A percentile compares a stretch with the other conserved stretches of the same genome.
These are phyloP conservation scores for Fusarium bulbicola DNA, from an alignment of 2,329 filamentous ascomycete species.

Conservation along the genomic window DNA sequence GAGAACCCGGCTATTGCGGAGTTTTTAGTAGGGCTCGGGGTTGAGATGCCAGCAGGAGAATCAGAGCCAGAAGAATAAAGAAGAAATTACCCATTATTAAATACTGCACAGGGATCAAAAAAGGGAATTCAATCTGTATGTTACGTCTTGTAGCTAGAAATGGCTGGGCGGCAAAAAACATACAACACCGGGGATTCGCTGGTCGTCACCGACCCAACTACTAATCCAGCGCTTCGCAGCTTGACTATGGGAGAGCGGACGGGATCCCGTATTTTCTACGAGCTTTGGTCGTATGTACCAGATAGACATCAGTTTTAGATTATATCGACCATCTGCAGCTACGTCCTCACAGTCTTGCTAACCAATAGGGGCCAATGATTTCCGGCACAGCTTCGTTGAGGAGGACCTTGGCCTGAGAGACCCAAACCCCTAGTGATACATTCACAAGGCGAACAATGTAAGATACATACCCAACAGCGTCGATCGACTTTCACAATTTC, in stretches of 20 bases:
- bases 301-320: fast-evolving
- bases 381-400: background rate
- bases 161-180: background rate
- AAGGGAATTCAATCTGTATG: fast-evolving
- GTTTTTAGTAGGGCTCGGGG: background rate
- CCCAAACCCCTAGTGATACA: background rate
- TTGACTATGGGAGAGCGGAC: background rate
- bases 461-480: background rate
- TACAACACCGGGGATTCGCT: background rate
- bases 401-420: background rate
- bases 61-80: background rate
- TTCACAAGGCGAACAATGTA: background rate
- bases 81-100: background rate
- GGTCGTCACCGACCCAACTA: background rate
- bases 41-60: background rate
- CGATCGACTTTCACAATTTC: too few relatives aligned
- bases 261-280: background rate
- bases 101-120: background rate
- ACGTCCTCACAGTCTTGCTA: background rate
- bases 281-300: background rate
- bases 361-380: background rate
- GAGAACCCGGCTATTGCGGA: background rate
- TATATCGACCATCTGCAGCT: fast-evolving
- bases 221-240: background rate
- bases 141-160: fast-evolving